Percentiles rank a stretch among this genome's conserved stretches.
phyloP scores from a whole-genome alignment of 2,329 filamentous ascomycete genomes.

The Hypoxylon sp. region DNA sequence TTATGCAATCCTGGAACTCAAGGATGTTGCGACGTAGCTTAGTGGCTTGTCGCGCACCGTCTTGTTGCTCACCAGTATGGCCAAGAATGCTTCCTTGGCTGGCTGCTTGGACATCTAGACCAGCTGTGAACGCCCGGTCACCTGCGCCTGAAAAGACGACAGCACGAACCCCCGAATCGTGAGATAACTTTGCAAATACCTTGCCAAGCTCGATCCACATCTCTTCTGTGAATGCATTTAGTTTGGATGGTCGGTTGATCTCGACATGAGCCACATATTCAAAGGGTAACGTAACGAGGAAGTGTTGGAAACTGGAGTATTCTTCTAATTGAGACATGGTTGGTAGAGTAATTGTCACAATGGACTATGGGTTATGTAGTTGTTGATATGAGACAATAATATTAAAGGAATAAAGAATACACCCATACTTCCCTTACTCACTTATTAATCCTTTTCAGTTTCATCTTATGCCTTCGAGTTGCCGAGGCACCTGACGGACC shows the following conservation, averaged over 20 bases:
- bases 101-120: constrained; percentile 83
- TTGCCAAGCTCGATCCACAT: constrained; percentile 87
- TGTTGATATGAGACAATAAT: constrained; percentile 6
- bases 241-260: constrained; percentile 86
- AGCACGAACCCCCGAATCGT: constrained; percentile 77
- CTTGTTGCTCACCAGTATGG: constrained; percentile 53
- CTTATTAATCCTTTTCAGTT: constrained; percentile 2
- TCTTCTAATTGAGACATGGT: constrained; percentile 46
- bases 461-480: constrained; percentile 19
- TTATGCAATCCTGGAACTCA: constrained; percentile 84
- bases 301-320: constrained; percentile 70
- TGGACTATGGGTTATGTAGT: constrained; percentile 1
- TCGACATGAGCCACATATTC: constrained; percentile 89
- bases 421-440: neutral
- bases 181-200: constrained; percentile 79
- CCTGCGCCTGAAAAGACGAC: constrained; percentile 86
- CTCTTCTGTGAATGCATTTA: constrained; percentile 86
- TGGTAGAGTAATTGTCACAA: constrained; percentile 7
- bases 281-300: constrained; percentile 77
- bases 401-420: neutral
- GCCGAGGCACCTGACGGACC: constrained; percentile 30
- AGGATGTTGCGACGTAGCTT: constrained; percentile 74
- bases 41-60: constrained; percentile 74
- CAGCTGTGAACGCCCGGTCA: constrained; percentile 84
- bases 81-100: constrained; percentile 62